Conservation (phyloP, 2,329 filamentous ascomycete species). For the Pestalotiopsis sp. region DNA sequence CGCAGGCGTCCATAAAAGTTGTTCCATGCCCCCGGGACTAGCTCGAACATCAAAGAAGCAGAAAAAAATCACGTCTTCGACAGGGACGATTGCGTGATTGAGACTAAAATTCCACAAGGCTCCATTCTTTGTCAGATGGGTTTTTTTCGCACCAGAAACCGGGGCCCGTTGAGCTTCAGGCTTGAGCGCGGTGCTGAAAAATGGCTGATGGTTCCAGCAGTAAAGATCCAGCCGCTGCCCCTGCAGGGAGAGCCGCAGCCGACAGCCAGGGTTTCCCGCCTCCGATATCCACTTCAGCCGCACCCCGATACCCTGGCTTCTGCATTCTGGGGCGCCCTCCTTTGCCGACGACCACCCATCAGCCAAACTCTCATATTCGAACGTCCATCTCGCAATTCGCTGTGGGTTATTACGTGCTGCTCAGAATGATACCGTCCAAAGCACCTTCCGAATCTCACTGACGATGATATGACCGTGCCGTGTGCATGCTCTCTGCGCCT, state of each 20-base stretch:
- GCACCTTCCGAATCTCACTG: not conserved
- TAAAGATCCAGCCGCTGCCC: not conserved
- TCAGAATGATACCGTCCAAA: not conserved
- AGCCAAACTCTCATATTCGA: not conserved
- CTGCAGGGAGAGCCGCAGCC: constrained; percentile 10
- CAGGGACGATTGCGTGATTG: constrained; percentile 16
- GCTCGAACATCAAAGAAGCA: not conserved
- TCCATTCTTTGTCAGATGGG: constrained; percentile 7
- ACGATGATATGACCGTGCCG: not conserved
- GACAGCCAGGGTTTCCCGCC: constrained; percentile 17
- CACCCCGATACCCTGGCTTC: constrained; percentile 13
- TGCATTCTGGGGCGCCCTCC: not conserved
- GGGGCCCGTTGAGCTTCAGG: constrained; percentile 9
- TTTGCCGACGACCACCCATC: not conserved
- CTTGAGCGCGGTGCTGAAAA: not conserved
- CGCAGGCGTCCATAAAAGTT: not conserved
- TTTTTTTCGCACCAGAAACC: not conserved
- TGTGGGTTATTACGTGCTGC: not conserved
- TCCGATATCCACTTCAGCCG: constrained; percentile 18
- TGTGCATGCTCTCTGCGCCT: not conserved
- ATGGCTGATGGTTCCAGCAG: not conserved
- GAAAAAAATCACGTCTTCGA: constrained; percentile 15
- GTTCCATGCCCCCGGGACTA: not conserved
- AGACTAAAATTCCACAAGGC: constrained; percentile 2
- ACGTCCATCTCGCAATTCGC: not conserved